Conservation (phyloP, 805 yeast species). For the Pichia heedii region DNA sequence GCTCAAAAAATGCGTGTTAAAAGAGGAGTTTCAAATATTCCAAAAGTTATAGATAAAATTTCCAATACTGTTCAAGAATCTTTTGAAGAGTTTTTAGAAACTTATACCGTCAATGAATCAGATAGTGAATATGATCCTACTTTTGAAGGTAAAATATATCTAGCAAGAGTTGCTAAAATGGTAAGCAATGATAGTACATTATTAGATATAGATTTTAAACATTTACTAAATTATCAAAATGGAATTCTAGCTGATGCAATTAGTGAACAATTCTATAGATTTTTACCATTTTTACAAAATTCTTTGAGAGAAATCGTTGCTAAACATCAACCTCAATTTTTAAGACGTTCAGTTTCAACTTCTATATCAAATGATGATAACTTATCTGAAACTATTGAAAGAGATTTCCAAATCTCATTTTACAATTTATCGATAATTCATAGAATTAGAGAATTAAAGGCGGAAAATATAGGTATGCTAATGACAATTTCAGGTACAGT, state of each 20-base stretch:
- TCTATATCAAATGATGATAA: conserved; percentile 30
- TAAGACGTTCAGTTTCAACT: conserved; percentile 36
- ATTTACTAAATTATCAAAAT: conserved; percentile 63
- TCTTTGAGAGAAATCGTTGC: conserved; percentile 70
- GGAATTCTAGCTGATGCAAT: conserved; percentile 88
- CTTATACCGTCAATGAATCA: conserved; percentile 37
- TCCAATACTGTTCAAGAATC: conserved; percentile 92
- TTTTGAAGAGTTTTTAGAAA: conserved; percentile 76
- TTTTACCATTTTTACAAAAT: conserved; percentile 70
- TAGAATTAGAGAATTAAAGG: conserved; percentile 82
- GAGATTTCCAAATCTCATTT: conserved; percentile 83
- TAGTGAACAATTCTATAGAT: conserved; percentile 85
- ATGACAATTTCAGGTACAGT: conserved; percentile 89
- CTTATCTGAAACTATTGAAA: conserved; percentile 43
- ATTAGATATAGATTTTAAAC: conserved; percentile 77
- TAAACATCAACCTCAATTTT: conserved; percentile 63
- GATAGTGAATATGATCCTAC: conserved; percentile 28
- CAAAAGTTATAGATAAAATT: conserved; percentile 81
- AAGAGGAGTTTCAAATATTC: conserved; percentile 55
- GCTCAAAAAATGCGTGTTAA: conserved; percentile 5
- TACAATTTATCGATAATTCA: conserved; percentile 75
- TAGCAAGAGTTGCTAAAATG: conserved; percentile 78
- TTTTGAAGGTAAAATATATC: conserved; percentile 51
- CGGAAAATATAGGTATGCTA: conserved; percentile 80
- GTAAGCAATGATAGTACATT: conserved; percentile 66